Evolutionary conservation across 169 alveolate genomes (phyloP), one percentile per base, ranked within the genome.

Genomic region (Toxoplasma gondii): DNA sequence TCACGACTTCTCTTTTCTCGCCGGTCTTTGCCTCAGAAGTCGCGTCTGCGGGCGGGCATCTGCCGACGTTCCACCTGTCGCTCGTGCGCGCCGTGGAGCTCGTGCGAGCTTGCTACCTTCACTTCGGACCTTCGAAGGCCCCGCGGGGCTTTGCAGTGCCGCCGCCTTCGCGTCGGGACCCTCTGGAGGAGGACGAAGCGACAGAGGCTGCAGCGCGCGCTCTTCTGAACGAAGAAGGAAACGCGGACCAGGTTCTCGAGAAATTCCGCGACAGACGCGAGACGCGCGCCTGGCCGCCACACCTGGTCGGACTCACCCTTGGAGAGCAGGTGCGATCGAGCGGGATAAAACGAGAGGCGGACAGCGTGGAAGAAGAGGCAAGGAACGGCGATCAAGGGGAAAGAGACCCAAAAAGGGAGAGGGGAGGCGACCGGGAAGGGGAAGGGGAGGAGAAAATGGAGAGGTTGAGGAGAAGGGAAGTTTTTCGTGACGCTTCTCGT

Each of bases 11-110:
- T 12, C 4, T 12, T 49, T 4, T 12, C 22, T 12, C 22, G 58
- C 58, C 12, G 58, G 12, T 12, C 58, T 49, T 49, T 12, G 4
- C 58, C 58, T 2, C 67, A 82, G 90, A 38, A 31, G 67, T 43
- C 44, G 90, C 90, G 38, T 82, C 90, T 7, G 90, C 90, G 12
- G 90, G 90, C 38, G 90, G 44, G 53, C 39, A 41, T 31, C 29
- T 82, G 53, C 90, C 90, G 64, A 64, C 90, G 53, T 67, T 82
- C 5, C 90, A 82, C 24, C 90, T 82, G 17, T 39, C 90, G 58
- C 67, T 82, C n/a, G 90, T 82, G 64, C 90, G 90, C 54, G 90
- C 90, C 31, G 64, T 41, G 36, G 90, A 82, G 41, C 54, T 36
- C 67, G 39, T 82, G 38, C 90, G 54, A 7, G 39, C 41, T 12